These are phyloP conservation scores for Daldinia childiae DNA, from an alignment of 495 filamentous ascomycete genomes.

Conservation along the genomic window DNA sequence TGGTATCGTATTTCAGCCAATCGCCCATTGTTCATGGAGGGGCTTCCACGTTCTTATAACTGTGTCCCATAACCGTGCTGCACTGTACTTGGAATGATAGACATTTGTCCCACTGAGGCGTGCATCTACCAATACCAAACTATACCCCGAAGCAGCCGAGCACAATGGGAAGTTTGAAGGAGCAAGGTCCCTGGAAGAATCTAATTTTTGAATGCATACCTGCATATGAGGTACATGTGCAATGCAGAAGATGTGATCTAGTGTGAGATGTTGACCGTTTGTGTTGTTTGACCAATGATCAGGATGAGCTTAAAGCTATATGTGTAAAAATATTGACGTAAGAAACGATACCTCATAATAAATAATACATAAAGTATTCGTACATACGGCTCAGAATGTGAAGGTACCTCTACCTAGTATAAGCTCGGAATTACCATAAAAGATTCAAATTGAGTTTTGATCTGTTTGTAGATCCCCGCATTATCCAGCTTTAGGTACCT, in stretches of 20 bases:
- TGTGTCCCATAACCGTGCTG: conserved; percentile 17
- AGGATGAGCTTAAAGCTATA: background rate
- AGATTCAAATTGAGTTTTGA: background rate
- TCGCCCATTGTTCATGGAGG: conserved; percentile 36
- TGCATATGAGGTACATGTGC: background rate
- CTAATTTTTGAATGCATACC: background rate
- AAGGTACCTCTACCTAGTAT: background rate
- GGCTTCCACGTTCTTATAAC: background rate
- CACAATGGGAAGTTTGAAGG: conserved; percentile 3
- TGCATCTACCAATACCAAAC: conserved; percentile 11
- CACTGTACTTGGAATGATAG: conserved; percentile 29
- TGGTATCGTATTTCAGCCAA: conserved; percentile 57
- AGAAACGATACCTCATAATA: no score
- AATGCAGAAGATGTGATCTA: conserved; percentile 1
- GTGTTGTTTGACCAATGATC: conserved; percentile 20
- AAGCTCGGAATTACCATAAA: background rate
- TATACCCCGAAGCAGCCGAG: conserved; percentile 22
- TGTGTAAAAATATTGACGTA: conserved; percentile 8
- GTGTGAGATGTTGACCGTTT: background rate
- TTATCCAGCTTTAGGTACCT: background rate
- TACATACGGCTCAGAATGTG: no score
- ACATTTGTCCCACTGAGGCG: conserved; percentile 31
- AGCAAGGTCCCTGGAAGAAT: conserved; percentile 3
- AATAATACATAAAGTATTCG: no score
- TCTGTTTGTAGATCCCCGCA: background rate